Conservation (phyloP, 2,329 filamentous ascomycete species). For the Monilinia laxa region DNA sequence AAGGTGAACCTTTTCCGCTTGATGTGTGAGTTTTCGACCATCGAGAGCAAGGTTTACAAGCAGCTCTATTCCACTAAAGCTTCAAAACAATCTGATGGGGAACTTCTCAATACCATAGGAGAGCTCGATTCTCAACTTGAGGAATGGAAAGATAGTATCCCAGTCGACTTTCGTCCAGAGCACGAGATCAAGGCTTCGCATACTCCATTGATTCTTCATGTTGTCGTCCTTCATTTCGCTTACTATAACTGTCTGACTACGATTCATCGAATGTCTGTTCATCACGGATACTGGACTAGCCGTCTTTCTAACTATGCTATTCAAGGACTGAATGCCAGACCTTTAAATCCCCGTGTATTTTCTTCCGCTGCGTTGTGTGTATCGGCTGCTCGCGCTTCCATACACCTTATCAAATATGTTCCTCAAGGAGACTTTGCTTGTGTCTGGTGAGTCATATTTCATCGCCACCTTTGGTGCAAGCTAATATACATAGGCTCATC, state of each 20-base stretch:
- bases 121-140: conserved; percentile 89
- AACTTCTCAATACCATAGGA: conserved; percentile 91
- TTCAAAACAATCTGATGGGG: conserved; percentile 85
- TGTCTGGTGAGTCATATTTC: conserved; percentile 70
- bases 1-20: conserved; percentile 94
- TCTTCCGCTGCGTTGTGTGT: conserved; percentile 91
- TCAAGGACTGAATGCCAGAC: conserved; percentile 85
- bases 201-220: conserved; percentile 88
- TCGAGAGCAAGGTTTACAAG: conserved; percentile 93
- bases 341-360: conserved; percentile 91
- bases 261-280: conserved; percentile 97
- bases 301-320: conserved; percentile 92
- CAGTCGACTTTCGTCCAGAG: conserved; percentile 93
- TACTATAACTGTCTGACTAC: conserved; percentile 99
- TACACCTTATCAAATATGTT: conserved; percentile 92
- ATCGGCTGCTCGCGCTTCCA: conserved; percentile 86
- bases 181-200: conserved; percentile 92
- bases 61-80: conserved; percentile 90
- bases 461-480: conserved; percentile 14
- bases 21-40: conserved; percentile 87
- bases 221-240: conserved; percentile 91
- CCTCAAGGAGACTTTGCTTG: conserved; percentile 92
- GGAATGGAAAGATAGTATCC: conserved; percentile 94
- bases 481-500: conserved; percentile 64
- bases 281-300: conserved; percentile 98